phyloP scores from a whole-genome alignment of 129 eudicot genomes.

The Daucus carota region DH1_v3.0 NC_030385.2:1874501-1875000 shows the following conservation, averaged over 20 bases:
- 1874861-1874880: background rate
- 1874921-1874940: background rate
- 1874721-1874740: background rate
- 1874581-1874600: background rate
- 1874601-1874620: background rate
- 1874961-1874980: background rate
- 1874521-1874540: too few relatives aligned
- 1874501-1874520: too few relatives aligned
- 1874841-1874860: too few relatives aligned
- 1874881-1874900: background rate
- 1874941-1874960: background rate
- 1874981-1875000: background rate
- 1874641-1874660: conserved; percentile 55
- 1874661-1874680: conserved; percentile 42
- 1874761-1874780: background rate
- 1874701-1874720: conserved; percentile 49
- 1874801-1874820: background rate
- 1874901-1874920: background rate
- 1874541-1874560: too few relatives aligned
- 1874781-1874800: background rate
- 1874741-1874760: background rate
- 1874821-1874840: too few relatives aligned
- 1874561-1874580: too few relatives aligned
- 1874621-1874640: conserved; percentile 26
- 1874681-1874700: conserved; percentile 80